Conservation (phyloP, 176 grass and related monocot species). For the Oryza punctata region DNA sequence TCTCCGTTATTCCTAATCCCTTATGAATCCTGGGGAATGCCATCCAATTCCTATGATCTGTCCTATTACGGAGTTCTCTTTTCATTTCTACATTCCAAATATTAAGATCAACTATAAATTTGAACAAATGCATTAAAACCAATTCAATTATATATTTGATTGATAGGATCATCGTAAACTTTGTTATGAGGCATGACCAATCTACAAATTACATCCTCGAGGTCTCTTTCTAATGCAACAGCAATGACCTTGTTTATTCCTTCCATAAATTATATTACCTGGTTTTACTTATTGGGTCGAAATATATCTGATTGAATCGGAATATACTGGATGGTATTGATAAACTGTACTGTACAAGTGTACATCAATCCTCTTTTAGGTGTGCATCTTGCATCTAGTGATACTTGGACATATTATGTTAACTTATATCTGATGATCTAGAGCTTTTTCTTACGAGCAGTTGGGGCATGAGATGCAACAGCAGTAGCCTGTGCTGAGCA, state of each 20-base stretch:
- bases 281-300: background rate
- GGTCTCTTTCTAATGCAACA: too few species aligned
- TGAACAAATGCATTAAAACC: background rate
- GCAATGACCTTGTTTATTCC: too few species aligned
- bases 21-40: background rate
- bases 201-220: too few species aligned
- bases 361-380: background rate
- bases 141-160: background rate
- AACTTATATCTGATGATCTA: too few species aligned
- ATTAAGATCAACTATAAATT: background rate
- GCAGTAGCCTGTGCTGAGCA: too few species aligned
- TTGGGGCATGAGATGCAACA: too few species aligned
- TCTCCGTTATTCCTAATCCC: background rate
- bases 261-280: too few species aligned
- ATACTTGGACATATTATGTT: background rate
- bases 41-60: background rate
- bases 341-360: background rate
- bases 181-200: too few species aligned
- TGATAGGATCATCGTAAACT: too few species aligned
- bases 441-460: too few species aligned
- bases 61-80: background rate
- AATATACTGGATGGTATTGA: background rate
- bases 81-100: background rate
- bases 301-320: background rate
- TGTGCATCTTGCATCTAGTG: background rate